Percentiles rank a stretch among this genome's conserved stretches.
Conservation (phyloP, 2,329 filamentous ascomycete species). For the Ophiostoma ulmi region DNA sequence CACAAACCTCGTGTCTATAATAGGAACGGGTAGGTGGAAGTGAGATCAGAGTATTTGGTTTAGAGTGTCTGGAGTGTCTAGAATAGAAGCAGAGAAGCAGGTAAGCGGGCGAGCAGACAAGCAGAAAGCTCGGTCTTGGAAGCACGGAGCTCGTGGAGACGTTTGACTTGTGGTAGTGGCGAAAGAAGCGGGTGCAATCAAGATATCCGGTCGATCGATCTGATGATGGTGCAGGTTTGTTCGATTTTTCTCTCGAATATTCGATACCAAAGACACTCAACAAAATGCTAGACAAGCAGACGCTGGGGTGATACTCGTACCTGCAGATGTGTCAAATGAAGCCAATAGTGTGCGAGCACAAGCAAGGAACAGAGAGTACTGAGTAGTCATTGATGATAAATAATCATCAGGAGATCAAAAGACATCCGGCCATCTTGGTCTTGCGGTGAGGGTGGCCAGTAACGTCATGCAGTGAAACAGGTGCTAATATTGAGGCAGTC, state of each 20-base stretch:
- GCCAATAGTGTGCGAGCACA: background rate
- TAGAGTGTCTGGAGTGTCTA: background rate
- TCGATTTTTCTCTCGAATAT: too few species aligned
- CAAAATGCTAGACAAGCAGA: background rate
- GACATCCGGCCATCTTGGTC: background rate
- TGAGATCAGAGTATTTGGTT: background rate
- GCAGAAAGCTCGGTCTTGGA: background rate
- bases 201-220: constrained; percentile 1
- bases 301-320: constrained; percentile 3
- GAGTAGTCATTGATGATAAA: background rate
- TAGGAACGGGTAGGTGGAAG: background rate
- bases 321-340: background rate
- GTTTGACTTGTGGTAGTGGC: background rate
- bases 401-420: background rate
- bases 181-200: background rate
- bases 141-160: background rate
- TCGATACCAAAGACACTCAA: background rate
- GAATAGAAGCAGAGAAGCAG: background rate
- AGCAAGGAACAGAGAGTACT: background rate
- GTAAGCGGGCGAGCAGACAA: too few species aligned
- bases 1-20: constrained; percentile 10
- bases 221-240: background rate
- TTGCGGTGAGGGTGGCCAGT: background rate
- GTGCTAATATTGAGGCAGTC: constrained; percentile 5
- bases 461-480: constrained; percentile 12